Conservation (phyloP, 306 rosid species). For the Prosopis cineraria region DNA sequence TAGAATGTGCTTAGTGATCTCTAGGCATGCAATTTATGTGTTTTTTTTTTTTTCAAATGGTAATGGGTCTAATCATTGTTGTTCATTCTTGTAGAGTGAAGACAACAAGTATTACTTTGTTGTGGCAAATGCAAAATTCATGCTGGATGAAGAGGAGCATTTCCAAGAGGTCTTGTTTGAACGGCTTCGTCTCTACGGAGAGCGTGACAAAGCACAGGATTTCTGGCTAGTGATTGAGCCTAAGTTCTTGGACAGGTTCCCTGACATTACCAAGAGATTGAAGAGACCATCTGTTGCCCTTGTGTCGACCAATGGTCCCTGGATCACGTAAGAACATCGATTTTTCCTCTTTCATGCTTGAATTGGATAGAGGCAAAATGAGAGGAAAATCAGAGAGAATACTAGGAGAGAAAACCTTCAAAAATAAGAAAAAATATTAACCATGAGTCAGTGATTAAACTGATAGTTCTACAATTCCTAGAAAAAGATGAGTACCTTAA, state of each 20-base stretch:
- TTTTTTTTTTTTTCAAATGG: no score
- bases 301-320: constrained; percentile 87
- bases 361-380: no score
- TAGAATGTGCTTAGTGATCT: not conserved
- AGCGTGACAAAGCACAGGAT: constrained; percentile 75
- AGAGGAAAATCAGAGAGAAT: no score
- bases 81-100: constrained; percentile 43
- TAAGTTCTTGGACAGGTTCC: constrained; percentile 90
- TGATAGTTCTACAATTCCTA: constrained; percentile 6
- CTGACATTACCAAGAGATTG: constrained; percentile 72
- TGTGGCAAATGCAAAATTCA: constrained; percentile 95
- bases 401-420: no score
- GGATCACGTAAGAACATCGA: constrained; percentile 83
- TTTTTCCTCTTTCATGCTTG: constrained; percentile 8
- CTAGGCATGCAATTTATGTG: not conserved
- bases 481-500: not conserved
- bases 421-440: no score
- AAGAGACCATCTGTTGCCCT: constrained; percentile 93
- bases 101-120: constrained; percentile 68
- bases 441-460: not conserved
- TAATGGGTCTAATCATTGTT: not conserved
- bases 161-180: constrained; percentile 79
- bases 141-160: constrained; percentile 99
- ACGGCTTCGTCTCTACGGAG: constrained; percentile 64
- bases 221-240: constrained; percentile 99